These are phyloP conservation scores for Paxillus rubicundulus DNA, from an alignment of 768 basidiomycete genomes.

Conservation along the genomic window DNA sequence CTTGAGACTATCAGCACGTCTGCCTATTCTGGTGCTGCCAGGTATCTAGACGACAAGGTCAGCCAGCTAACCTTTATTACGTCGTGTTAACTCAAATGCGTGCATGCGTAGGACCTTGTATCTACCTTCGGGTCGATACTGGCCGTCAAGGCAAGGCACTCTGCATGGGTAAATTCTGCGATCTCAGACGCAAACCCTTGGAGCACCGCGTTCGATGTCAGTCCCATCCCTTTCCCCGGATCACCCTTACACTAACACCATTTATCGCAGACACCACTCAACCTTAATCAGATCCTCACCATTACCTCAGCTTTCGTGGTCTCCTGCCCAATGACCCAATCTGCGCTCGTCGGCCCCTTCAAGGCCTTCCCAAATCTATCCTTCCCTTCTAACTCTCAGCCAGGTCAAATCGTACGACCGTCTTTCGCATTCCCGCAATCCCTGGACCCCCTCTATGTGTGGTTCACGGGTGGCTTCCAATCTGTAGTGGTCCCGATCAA, in stretches of 20 bases:
- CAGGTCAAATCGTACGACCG: constrained; percentile 28
- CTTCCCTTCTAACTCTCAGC: constrained; percentile 26
- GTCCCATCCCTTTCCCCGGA: constrained; percentile 30
- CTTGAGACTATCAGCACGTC: constrained; percentile 56
- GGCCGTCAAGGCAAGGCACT: constrained; percentile 60
- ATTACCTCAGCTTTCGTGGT: constrained; percentile 46
- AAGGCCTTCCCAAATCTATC: constrained; percentile 51
- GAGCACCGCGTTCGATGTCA: constrained; percentile 60
- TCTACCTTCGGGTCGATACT: constrained; percentile 56
- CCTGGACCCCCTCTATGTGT: constrained; percentile 36
- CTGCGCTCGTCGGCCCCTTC: constrained; percentile 42
- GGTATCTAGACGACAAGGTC: constrained; percentile 44
- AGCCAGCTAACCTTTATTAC: constrained; percentile 22
- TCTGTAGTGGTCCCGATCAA: constrained; percentile 40
- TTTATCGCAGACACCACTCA: constrained; percentile 37
- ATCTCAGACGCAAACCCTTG: constrained; percentile 49
- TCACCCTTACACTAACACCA: constrained; percentile 17
- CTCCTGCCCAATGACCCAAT: constrained; percentile 53
- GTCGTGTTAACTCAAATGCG: neutral
- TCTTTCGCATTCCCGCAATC: constrained; percentile 17
- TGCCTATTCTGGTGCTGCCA: constrained; percentile 57
- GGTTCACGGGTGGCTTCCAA: constrained; percentile 49
- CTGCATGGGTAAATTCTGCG: constrained; percentile 57
- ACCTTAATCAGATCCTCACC: constrained; percentile 40
- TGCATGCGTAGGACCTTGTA: constrained; percentile 35